Conservation (phyloP, 805 yeast genomes). For the Hanseniaspora lindneri region DNA sequence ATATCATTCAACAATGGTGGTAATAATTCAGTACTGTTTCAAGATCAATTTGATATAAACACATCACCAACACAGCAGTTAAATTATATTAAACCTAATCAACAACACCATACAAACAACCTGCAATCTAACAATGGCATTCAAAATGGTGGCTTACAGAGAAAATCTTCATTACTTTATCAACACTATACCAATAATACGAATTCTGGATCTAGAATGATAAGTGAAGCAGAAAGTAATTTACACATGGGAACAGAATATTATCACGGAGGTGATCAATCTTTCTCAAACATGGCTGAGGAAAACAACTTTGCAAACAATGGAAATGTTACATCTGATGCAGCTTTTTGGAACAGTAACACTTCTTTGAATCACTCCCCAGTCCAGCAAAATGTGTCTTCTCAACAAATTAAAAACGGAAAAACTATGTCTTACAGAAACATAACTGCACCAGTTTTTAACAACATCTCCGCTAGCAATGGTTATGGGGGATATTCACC, state of each 20-base stretch:
- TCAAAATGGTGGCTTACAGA: not conserved
- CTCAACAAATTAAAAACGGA: not conserved
- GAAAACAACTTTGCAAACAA: not conserved
- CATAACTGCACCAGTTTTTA: slow-evolving; percentile 14
- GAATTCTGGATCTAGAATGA: not conserved
- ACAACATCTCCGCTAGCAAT: not conserved
- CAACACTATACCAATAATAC: slow-evolving; percentile 8
- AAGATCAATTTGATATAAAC: slow-evolving; percentile 9
- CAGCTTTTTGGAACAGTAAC: slow-evolving; percentile 4
- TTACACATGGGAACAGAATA: slow-evolving; percentile 1
- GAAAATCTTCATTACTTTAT: slow-evolving; percentile 13
- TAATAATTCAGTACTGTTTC: slow-evolving; percentile 8
- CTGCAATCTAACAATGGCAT: not conserved
- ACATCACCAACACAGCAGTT: slow-evolving; percentile 9
- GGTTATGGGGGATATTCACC: slow-evolving; percentile 11
- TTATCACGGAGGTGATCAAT: slow-evolving; percentile 4
- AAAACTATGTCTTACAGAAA: slow-evolving; percentile 3
- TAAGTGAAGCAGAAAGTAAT: slow-evolving; percentile 4
- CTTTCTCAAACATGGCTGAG: slow-evolving; percentile 4
- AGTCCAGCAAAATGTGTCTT: not conserved
- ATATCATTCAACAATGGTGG: slow-evolving; percentile 6
- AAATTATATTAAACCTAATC: slow-evolving; percentile 5
- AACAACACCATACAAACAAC: not conserved
- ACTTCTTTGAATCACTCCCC: slow-evolving; percentile 3
- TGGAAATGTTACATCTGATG: not conserved